These are phyloP conservation scores for Pseudovirgaria hyperparasitica DNA, from an alignment of 2,329 filamentous ascomycete species.

Conservation along the genomic window DNA sequence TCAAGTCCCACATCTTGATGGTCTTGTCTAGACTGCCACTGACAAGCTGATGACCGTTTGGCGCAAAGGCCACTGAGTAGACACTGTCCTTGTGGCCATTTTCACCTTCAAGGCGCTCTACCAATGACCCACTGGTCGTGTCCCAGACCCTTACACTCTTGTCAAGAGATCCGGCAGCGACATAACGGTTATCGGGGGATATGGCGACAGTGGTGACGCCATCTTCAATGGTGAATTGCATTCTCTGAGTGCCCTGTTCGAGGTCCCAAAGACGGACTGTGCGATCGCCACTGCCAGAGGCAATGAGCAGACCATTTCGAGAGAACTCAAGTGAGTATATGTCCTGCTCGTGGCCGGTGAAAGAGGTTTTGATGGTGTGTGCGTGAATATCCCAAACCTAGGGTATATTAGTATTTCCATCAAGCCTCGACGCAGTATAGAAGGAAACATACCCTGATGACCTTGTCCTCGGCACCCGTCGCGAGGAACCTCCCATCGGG, in stretches of 20 bases:
- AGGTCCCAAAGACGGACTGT: constrained; percentile 97
- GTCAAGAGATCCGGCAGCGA: constrained; percentile 88
- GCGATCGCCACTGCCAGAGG: constrained; percentile 86
- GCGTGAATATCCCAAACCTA: constrained; percentile 89
- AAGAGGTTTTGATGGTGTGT: constrained; percentile 78
- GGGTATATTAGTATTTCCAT: constrained; percentile 2
- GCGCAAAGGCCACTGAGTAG: constrained; percentile 91
- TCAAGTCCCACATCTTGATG: constrained; percentile 98
- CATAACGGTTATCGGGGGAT: constrained; percentile 85
- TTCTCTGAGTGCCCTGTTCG: constrained; percentile 65
- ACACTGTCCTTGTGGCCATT: constrained; percentile 96
- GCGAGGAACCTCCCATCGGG: constrained; percentile 89
- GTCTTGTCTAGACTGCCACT: constrained; percentile 94
- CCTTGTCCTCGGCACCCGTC: constrained; percentile 93
- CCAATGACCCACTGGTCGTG: constrained; percentile 68
- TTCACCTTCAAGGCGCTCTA: constrained; percentile 83
- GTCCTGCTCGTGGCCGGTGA: constrained; percentile 95
- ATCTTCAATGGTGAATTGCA: constrained; percentile 86
- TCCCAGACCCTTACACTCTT: constrained; percentile 99
- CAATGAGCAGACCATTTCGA: constrained; percentile 84
- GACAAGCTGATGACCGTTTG: constrained; percentile 83
- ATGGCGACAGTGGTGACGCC: constrained; percentile 96
- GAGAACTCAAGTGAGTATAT: constrained; percentile 97
- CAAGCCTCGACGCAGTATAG: not conserved
- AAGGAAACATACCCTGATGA: constrained; percentile 65